These are phyloP conservation scores for Phytopythium montanum DNA, from an alignment of 352 stramenopile species.

Conservation along the genomic window DNA sequence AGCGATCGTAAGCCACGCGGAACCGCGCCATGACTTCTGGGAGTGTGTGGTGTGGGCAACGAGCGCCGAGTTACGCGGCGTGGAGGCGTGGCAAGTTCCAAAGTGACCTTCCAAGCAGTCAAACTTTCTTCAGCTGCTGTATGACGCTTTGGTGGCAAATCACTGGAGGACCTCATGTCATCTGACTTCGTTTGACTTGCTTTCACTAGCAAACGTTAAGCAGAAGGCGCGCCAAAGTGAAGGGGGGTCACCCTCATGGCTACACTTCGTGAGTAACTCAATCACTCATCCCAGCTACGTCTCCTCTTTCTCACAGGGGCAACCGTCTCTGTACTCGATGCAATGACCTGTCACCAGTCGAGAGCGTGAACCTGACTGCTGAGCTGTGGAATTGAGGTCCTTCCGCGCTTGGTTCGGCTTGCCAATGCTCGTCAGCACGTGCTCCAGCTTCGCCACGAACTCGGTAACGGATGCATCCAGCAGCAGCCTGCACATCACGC, in stretches of 20 bases:
- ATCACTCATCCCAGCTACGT: background rate
- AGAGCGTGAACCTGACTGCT: too few relatives aligned
- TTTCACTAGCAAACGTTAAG: background rate
- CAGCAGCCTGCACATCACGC: too few relatives aligned
- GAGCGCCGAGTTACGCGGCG: background rate
- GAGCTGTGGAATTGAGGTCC: too few relatives aligned
- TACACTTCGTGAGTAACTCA: constrained; percentile 1
- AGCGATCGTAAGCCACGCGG: constrained; percentile 45
- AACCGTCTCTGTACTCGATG: too few relatives aligned
- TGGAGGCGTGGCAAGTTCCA: background rate
- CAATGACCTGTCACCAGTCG: too few relatives aligned
- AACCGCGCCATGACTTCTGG: constrained; percentile 32
- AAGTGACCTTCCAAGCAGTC: background rate
- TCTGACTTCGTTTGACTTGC: background rate
- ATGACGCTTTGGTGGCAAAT: background rate
- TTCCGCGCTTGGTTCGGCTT: too few relatives aligned
- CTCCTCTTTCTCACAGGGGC: background rate
- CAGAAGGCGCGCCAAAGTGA: background rate
- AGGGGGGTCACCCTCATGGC: background rate
- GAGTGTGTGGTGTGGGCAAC: too few relatives aligned
- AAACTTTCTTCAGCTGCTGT: background rate
- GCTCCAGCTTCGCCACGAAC: too few relatives aligned
- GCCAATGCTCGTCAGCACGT: too few relatives aligned
- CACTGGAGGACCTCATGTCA: background rate
- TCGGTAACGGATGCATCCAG: too few relatives aligned